Conservation (phyloP, 164 flowering plant genomes). For the Protea cynaroides region DNA sequence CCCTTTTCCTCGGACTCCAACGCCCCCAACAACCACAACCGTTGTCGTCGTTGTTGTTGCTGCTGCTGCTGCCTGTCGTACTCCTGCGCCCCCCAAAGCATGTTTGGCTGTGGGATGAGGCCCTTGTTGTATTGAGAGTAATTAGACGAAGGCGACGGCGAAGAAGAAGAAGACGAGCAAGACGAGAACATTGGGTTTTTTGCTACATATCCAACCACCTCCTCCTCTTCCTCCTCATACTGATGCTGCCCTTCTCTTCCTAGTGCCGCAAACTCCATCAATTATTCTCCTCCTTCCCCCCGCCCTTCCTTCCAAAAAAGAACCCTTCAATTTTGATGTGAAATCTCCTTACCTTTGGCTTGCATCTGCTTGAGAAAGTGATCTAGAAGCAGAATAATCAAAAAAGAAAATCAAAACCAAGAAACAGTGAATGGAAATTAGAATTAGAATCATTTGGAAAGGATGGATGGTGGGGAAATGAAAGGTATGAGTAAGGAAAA, state of each 20-base stretch:
- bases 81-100: conserved; percentile 16
- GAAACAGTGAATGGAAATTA: too few relatives aligned
- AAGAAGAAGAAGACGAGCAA: conserved; percentile 9
- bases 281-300: not conserved
- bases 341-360: not conserved
- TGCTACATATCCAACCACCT: conserved; percentile 6
- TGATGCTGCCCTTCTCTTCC: conserved; percentile 4
- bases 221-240: conserved; percentile 13
- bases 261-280: conserved; percentile 9
- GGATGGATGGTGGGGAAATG: too few relatives aligned
- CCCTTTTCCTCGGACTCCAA: conserved; percentile 8
- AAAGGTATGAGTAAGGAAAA: not conserved
- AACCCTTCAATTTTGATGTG: not conserved
- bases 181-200: conserved; percentile 14
- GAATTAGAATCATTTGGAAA: too few relatives aligned
- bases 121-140: conserved; percentile 2
- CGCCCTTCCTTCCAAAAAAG: too few relatives aligned
- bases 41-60: conserved; percentile 1
- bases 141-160: conserved; percentile 15
- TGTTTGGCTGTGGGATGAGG: conserved; percentile 8
- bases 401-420: not conserved
- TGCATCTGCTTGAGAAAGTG: not conserved
- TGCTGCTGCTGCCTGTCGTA: conserved; percentile 9
- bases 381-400: not conserved
- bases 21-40: conserved; percentile 6